Base-by-base conservation (phyloP, 2,329 filamentous ascomycete genomes). In the Fusarium sp. region DNA sequence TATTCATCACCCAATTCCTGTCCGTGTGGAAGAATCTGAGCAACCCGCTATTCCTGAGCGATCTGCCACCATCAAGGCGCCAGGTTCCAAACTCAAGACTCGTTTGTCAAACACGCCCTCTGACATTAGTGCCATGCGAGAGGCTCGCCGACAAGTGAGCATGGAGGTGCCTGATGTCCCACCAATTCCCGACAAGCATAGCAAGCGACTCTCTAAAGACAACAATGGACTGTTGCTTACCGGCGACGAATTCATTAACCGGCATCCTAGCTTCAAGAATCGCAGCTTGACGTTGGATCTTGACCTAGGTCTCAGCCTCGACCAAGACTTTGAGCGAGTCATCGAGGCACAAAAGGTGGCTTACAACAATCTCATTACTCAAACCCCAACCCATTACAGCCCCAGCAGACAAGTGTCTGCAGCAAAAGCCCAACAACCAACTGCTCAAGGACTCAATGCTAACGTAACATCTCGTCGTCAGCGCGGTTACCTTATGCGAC, bases 401-500 rank as follows among this genome's bases (percentile, higher is more conserved):
- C 73, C 72, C 59, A 71, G 78, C 72, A 83, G 84, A 85, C 85
- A 86, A 86, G 83, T 78, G 83, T 85, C 84, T 80, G 73, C 75
- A 46, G 48, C 64, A 52, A 60, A 23, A 42, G 61, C 59, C 13
- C 67, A 69, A 40, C 53, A 35, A 58, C 23, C 60, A 10, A 55
- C 33, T 30, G 56, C 40, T 35, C 60, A 71, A 67, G 67, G 67
- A 63, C 52, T 75, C 70, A 82, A 86, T 89, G 87, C 91, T 93
- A 90, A 94, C 87, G 78, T 84, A 77, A 86, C 81, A 78, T 77
- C 83, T 75, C 85, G 82, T 74, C 87, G 86, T 90, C 92, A 98
- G 95, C 95, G 97, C 85, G 96, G 96, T 61, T 99, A 99, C 79
- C 87, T 98, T 48, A 99, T 98, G 95, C 91, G 96, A 77, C 95